Evolutionary conservation across 257 asterid genomes (phyloP), one percentile per base, ranked within the genome.

Genomic region (Solanum appendiculatum): DNA sequence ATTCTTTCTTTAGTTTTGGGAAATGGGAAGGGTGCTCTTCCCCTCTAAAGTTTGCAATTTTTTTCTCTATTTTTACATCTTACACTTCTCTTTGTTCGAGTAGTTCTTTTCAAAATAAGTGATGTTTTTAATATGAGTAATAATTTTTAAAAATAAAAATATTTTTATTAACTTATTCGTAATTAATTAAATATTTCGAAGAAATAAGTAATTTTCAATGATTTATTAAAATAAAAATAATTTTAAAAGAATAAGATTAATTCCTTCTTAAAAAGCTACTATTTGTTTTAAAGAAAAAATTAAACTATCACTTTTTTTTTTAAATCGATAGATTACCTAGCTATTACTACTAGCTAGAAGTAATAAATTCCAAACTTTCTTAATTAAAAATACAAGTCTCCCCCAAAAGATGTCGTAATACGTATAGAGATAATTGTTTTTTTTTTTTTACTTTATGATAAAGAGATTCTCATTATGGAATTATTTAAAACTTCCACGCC

Each of bases 1-100:
- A 85, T 87, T 89, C 87, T 69, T 89, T 44, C 66, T 87, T 60
- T 82, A 34, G 68, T 92, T 91, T 91, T 40, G 96, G 95, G 91
- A 91, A 93, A 88, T 90, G 74, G 93, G 83, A 86, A 88, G 63
- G 39, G 87, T 87, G 77, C 89, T 72, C 80, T 87, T 87, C 44
- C 11, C n/a, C 56, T 46, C 58, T 15, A 51, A 51, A 51, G 60
- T 51, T 51, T 5, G 10, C n/a, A 51, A 2, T 0, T 18, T 51
- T 54, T 54, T 54, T 54, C 63, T 54, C 25, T 54, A 54, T 54
- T 54, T 46, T 46, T 46, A 46, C 21, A 46, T 14, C 56, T 46
- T 54, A 54, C 63, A 54, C 63, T 18, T 18, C n/a, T 54, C 63
- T 54, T 48, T 54, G 7, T 18, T 7, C 25, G 9, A 54, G 11